Evolutionary conservation across 2,329 filamentous ascomycete genomes (phyloP), one percentile per base, ranked within the genome.

Genomic region (Purpureocillium lavendulum): DNA sequence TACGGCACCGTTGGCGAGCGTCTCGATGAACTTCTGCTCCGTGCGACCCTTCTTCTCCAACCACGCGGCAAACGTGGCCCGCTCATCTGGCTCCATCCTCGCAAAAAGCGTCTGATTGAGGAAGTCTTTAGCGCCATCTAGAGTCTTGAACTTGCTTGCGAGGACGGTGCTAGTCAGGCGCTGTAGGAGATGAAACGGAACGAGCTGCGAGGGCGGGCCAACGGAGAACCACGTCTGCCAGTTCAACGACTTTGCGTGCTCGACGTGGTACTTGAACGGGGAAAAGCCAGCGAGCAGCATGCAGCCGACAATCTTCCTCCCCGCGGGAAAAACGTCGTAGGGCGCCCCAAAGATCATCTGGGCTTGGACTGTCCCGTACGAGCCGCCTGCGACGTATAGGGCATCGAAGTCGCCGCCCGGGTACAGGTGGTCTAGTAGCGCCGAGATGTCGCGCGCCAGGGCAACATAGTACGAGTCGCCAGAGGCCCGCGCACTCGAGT

Each of bases 301-400:
- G 30, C 48, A 48, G 8, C 44, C 48, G 4, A 30, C 43, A 11
- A 46, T 40, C 36, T 48, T 48, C 33, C 38, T 36, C 7, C 46
- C 48, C 13, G 41, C 30, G 7, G 48, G 49, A 18, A 50, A 49
- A 2, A 46, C n/a, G 16, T 44, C 41, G 29, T 49, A 49, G 1
- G 48, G 42, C 3, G 48, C 49, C 3, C 49, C 48, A 29, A 46
- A 51, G 2, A 51, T 38, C 46, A 51, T 51, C 38, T 51, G 49
- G 6, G 48, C 48, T 13, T 35, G 46, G 13, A 50, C 46, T 9
- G 48, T 50, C 36, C 48, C 49, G 14, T 51, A 51, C 4, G 49
- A 51, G 8, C 49, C 47, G 9, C 47, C 48, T 4, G 40, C 43
- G 16, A 50, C 10, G 35, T 48, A 48, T 9, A 52, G 36, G 5